Percentiles rank a stretch among this genome's conserved stretches.
phyloP scores from a whole-genome alignment of 2,329 filamentous ascomycete species.

The Exophiala bonariae region DNA sequence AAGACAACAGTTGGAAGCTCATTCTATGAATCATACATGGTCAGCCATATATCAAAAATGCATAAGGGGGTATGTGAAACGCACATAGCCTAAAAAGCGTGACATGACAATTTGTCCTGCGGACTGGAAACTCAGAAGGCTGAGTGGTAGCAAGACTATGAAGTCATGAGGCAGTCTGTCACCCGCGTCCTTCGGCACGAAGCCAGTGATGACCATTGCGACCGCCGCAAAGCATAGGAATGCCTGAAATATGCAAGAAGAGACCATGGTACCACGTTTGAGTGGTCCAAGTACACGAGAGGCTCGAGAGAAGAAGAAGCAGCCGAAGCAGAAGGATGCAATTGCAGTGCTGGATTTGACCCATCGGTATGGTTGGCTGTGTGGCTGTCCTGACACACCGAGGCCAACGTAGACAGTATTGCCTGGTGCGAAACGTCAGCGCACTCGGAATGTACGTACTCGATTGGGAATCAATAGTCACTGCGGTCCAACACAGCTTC shows the following conservation, averaged over 20 bases:
- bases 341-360: slow-evolving; percentile 43
- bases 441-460: slow-evolving; percentile 11
- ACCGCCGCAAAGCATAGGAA: slow-evolving; percentile 11
- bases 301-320: slow-evolving; percentile 38
- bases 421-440: slow-evolving; percentile 32
- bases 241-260: slow-evolving; percentile 40
- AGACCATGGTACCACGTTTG: slow-evolving; percentile 39
- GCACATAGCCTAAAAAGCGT: slow-evolving; percentile 20
- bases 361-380: slow-evolving; percentile 38
- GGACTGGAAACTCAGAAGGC: slow-evolving; percentile 40
- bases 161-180: slow-evolving; percentile 10
- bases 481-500: neutral
- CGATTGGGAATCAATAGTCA: slow-evolving; percentile 31
- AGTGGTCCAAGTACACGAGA: slow-evolving; percentile 34
- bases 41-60: slow-evolving; percentile 33
- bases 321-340: slow-evolving; percentile 36
- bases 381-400: slow-evolving; percentile 39
- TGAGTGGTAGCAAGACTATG: slow-evolving; percentile 35
- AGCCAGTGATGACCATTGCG: slow-evolving; percentile 32
- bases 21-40: slow-evolving; percentile 38
- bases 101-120: slow-evolving; percentile 39
- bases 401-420: slow-evolving; percentile 46
- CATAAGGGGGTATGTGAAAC: no score
- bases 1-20: slow-evolving; percentile 47
- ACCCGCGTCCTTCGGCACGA: slow-evolving; percentile 25